These are phyloP conservation scores for Pisolithus sp. DNA, from an alignment of 768 basidiomycete genomes.

Conservation along the genomic window DNA sequence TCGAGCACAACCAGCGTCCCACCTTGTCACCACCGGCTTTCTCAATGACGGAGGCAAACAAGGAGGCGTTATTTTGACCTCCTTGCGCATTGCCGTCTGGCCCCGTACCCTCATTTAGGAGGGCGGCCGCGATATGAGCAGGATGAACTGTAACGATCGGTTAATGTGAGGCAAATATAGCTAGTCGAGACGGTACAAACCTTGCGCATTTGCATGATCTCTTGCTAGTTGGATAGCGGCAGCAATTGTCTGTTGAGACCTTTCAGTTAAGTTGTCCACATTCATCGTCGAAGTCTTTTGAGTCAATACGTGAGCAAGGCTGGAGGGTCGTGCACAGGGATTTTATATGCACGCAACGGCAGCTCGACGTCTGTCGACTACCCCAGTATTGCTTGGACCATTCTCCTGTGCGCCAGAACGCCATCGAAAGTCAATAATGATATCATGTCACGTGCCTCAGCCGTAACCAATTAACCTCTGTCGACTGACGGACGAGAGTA, in stretches of 20 bases:
- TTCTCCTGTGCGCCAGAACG: too few relatives aligned
- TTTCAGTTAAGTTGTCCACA: constrained; percentile 77
- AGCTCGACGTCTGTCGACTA: too few relatives aligned
- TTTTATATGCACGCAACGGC: neutral
- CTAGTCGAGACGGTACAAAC: constrained; percentile 30
- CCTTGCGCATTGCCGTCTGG: constrained; percentile 30
- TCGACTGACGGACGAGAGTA: neutral
- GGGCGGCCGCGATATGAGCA: constrained; percentile 72
- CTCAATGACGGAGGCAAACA: constrained; percentile 74
- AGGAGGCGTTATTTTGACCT: constrained; percentile 33
- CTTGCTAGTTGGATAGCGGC: constrained; percentile 76
- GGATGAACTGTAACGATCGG: constrained; percentile 54
- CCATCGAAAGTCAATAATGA: too few relatives aligned
- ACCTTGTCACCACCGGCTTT: constrained; percentile 84
- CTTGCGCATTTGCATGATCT: constrained; percentile 78
- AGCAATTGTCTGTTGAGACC: constrained; percentile 61
- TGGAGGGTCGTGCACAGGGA: neutral
- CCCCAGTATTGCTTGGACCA: too few relatives aligned
- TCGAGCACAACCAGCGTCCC: constrained; percentile 5
- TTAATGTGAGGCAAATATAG: neutral
- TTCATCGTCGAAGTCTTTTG: constrained; percentile 28
- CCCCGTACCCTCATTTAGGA: constrained; percentile 62
- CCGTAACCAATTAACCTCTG: neutral
- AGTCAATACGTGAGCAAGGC: neutral
- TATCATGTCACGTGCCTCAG: neutral